Evolutionary conservation across 345 rosid genomes (phyloP).

Genomic region (Arabis alpina): DNA sequence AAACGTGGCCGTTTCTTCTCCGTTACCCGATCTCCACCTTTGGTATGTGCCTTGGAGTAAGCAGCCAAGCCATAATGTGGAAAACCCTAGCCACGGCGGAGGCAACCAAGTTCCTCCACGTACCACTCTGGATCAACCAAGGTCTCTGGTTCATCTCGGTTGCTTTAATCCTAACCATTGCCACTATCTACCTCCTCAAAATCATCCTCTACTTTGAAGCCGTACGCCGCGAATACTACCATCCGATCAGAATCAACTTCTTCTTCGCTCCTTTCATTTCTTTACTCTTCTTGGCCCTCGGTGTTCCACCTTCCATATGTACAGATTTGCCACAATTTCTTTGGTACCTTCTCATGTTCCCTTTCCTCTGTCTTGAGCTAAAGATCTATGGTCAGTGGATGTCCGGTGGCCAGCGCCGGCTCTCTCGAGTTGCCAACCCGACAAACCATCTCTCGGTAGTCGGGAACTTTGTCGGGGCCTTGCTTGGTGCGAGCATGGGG

Average conservation of each 20-base stretch:
- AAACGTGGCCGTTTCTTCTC: slow-evolving; percentile 82
- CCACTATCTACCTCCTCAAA: slow-evolving; percentile 60
- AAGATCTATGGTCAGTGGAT: slow-evolving; percentile 94
- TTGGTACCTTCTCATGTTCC: slow-evolving; percentile 84
- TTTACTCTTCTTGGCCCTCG: slow-evolving; percentile 70
- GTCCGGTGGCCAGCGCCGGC: slow-evolving; percentile 87
- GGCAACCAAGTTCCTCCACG: slow-evolving; percentile 68
- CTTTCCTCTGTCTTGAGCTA: slow-evolving; percentile 69
- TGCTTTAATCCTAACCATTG: slow-evolving; percentile 51
- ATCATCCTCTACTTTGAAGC: slow-evolving; percentile 74
- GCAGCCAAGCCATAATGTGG: slow-evolving; percentile 93
- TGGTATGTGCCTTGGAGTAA: slow-evolving; percentile 87
- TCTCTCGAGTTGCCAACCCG: slow-evolving; percentile 84
- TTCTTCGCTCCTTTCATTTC: slow-evolving; percentile 92
- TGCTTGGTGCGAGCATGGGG: slow-evolving; percentile 84
- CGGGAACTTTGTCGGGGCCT: slow-evolving; percentile 85
- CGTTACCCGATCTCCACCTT: slow-evolving; percentile 73
- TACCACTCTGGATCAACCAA: slow-evolving; percentile 50
- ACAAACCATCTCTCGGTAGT: slow-evolving; percentile 80
- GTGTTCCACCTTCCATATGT: slow-evolving; percentile 59
- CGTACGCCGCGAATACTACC: slow-evolving; percentile 82
- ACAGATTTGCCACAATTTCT: slow-evolving; percentile 49
- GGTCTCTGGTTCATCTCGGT: slow-evolving; percentile 64
- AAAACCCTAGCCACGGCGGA: slow-evolving; percentile 62
- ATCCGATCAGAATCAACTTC: slow-evolving; percentile 83